Percentiles rank a stretch among this genome's conserved stretches.
Conservation (phyloP, 2,329 filamentous ascomycete genomes). For the Ciborinia camelliae region DNA sequence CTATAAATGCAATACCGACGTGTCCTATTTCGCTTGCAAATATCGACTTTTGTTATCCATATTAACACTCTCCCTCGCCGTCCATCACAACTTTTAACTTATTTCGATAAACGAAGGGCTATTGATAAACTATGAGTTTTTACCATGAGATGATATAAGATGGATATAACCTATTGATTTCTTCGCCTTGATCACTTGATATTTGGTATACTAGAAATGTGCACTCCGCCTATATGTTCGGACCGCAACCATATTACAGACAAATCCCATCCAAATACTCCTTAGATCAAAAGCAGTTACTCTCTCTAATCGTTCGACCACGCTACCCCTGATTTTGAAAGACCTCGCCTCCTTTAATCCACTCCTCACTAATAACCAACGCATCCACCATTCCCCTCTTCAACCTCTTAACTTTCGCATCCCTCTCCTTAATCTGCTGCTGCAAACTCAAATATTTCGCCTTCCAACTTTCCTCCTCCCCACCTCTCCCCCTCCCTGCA, state of each 20-base stretch:
- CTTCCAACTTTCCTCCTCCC: conserved; percentile 45
- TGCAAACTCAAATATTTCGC: conserved; percentile 55
- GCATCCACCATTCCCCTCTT: conserved; percentile 44
- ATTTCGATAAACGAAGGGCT: too few species aligned
- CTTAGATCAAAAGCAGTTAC: not conserved
- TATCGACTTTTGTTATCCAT: too few species aligned
- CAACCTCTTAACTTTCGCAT: conserved; percentile 49
- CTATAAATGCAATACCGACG: too few species aligned
- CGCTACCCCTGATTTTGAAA: not conserved
- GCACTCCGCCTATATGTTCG: not conserved
- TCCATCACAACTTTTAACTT: too few species aligned
- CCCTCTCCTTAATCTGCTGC: conserved; percentile 55
- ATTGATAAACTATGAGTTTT: too few species aligned
- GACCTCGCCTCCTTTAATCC: conserved; percentile 3
- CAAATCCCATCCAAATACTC: not conserved
- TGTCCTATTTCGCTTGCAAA: too few species aligned
- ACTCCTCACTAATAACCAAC: conserved; percentile 25
- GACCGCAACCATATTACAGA: not conserved
- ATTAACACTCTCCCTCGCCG: too few species aligned
- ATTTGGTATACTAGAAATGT: not conserved
- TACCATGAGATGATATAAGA: too few species aligned
- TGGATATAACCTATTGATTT: too few species aligned
- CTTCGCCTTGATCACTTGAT: not conserved
- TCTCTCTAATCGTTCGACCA: not conserved
- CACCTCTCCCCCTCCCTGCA: conserved; percentile 19